Conservation (phyloP, 192 early-diverging fungal species). For the Podila epicladia region DNA sequence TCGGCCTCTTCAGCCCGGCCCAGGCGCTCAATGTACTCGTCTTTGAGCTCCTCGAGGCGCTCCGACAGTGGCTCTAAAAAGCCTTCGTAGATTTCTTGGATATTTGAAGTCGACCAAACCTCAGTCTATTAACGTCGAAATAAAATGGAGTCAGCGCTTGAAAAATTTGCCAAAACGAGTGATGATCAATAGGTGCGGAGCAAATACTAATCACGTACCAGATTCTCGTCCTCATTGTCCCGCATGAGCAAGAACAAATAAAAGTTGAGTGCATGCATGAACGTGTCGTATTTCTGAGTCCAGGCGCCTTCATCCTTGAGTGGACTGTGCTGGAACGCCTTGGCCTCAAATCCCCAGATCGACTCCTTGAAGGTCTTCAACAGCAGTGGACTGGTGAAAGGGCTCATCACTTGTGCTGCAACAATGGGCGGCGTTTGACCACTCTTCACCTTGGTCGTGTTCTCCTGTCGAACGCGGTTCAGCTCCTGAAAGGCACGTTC, state of each 20-base stretch:
- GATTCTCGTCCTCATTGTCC: constrained; percentile 51
- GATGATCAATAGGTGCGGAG: not conserved
- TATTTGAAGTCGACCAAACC: constrained; percentile 33
- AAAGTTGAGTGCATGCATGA: constrained; percentile 61
- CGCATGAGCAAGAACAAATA: constrained; percentile 58
- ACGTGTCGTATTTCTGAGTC: constrained; percentile 49
- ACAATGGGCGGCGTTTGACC: not conserved
- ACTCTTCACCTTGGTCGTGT: constrained; percentile 16
- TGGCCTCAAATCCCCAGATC: constrained; percentile 44
- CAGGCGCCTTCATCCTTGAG: constrained; percentile 38
- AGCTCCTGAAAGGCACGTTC: constrained; percentile 38
- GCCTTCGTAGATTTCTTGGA: constrained; percentile 27
- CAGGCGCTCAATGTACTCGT: constrained; percentile 39
- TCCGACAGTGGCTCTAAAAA: constrained; percentile 42
- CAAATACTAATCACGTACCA: constrained; percentile 29
- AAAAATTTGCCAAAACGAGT: not conserved
- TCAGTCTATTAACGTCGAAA: constrained; percentile 30
- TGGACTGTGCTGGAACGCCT: constrained; percentile 19
- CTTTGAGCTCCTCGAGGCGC: constrained; percentile 27
- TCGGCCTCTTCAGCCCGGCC: constrained; percentile 10
- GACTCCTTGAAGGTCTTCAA: constrained; percentile 46
- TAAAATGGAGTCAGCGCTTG: not conserved
- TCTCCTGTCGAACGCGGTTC: constrained; percentile 9
- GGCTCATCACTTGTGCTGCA: constrained; percentile 9
- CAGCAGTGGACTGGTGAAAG: constrained; percentile 53